Conservation (phyloP, 2,329 filamentous ascomycete genomes). For the Colletotrichum orbiculare region DNA sequence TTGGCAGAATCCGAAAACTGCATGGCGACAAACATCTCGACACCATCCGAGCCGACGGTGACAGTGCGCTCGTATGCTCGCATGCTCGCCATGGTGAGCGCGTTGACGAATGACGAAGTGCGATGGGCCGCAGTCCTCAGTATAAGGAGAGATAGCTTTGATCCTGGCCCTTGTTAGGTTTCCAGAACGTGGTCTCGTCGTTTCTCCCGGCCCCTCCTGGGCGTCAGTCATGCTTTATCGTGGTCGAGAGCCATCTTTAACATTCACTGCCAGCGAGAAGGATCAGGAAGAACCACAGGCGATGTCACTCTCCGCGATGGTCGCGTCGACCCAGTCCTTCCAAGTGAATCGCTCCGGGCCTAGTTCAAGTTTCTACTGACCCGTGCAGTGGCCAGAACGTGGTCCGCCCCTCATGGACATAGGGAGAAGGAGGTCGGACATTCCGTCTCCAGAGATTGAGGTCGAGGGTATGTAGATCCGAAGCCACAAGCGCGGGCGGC, state of each 20-base stretch:
- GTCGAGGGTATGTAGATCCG: conserved; percentile 12
- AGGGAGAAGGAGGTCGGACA: conserved; percentile 15
- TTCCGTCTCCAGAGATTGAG: conserved; percentile 5
- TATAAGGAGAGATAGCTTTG: too few species aligned
- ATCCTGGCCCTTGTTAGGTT: too few species aligned
- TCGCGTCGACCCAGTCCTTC: background rate
- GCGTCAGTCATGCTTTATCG: too few species aligned
- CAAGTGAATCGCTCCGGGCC: conserved; percentile 12
- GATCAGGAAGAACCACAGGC: background rate
- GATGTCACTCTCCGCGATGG: too few species aligned
- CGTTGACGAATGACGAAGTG: conserved; percentile 5
- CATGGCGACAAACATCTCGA: background rate
- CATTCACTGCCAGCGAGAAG: conserved; percentile 19
- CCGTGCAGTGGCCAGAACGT: conserved; percentile 10
- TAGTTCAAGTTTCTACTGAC: conserved; percentile 13
- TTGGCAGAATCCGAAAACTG: conserved; percentile 9
- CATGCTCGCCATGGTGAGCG: background rate
- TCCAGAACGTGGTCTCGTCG: too few species aligned
- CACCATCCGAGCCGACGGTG: conserved; percentile 22
- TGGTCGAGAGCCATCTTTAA: background rate
- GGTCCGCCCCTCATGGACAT: conserved; percentile 1
- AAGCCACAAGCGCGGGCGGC: conserved; percentile 22
- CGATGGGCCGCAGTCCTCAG: too few species aligned
- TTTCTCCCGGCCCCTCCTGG: too few species aligned
- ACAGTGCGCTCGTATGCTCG: background rate